Percentiles rank a stretch among this genome's conserved stretches.
These are phyloP conservation scores for Aaosphaeria arxii DNA, from an alignment of 2,329 filamentous ascomycete genomes.

Conservation along the genomic window DNA sequence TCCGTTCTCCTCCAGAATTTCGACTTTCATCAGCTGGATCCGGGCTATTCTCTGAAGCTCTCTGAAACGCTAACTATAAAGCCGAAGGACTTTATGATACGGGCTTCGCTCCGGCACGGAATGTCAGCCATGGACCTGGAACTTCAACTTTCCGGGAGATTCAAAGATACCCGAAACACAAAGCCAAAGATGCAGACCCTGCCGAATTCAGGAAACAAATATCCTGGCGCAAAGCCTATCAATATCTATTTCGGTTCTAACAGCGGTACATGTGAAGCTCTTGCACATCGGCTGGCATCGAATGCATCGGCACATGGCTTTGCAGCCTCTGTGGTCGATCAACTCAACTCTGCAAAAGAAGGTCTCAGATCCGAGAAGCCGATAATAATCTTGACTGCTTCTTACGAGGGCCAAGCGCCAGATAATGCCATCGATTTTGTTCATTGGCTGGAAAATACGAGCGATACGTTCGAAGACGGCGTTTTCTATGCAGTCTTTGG, in stretches of 20 bases:
- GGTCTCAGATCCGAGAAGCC: conserved; percentile 35
- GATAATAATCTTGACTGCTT: conserved; percentile 38
- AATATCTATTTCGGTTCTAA: conserved; percentile 41
- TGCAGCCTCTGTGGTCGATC: conserved; percentile 26
- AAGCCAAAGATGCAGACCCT: conserved; percentile 3
- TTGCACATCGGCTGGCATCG: conserved; percentile 37
- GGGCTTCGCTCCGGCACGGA: conserved; percentile 28
- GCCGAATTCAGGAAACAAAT: conserved; percentile 3
- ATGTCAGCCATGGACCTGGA: conserved; percentile 31
- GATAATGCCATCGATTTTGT: conserved; percentile 44
- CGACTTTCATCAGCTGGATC: conserved; percentile 42
- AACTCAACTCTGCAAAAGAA: conserved; percentile 33
- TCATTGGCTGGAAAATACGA: conserved; percentile 35
- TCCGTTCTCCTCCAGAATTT: conserved; percentile 47
- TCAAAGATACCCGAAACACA: conserved; percentile 10
- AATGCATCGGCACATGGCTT: conserved; percentile 37
- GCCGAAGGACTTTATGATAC: conserved; percentile 40
- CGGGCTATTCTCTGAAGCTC: conserved; percentile 42
- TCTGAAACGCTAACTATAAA: conserved; percentile 47
- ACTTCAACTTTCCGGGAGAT: conserved; percentile 18
- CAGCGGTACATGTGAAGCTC: conserved; percentile 41
- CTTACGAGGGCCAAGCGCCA: conserved; percentile 42
- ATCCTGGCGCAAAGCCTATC: conserved; percentile 26
- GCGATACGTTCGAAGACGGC: conserved; percentile 25
- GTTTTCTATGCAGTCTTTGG: conserved; percentile 42